These are phyloP conservation scores for Phylloporus sp. DNA, from an alignment of 1,284 basidiomycete species.

Conservation along the genomic window DNA sequence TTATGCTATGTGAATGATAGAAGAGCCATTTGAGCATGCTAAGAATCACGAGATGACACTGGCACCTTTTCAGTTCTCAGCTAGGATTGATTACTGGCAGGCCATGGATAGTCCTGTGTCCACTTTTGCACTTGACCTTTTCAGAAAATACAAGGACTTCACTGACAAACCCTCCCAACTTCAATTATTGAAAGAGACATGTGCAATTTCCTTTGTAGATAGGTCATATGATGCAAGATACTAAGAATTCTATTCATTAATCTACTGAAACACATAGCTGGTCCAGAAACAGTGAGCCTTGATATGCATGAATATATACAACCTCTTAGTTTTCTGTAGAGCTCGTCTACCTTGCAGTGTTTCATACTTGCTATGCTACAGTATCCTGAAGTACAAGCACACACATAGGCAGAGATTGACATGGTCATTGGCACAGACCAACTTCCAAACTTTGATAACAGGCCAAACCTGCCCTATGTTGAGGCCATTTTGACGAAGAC, in stretches of 20 bases:
- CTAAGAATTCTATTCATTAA: not conserved
- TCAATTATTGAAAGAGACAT: slow-evolving; percentile 21
- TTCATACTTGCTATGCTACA: slow-evolving; percentile 56
- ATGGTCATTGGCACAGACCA: slow-evolving; percentile 40
- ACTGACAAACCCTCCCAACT: slow-evolving; percentile 4
- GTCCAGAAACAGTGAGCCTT: slow-evolving; percentile 26
- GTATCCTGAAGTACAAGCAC: slow-evolving; percentile 47
- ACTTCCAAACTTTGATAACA: slow-evolving; percentile 45
- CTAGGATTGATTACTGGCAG: slow-evolving; percentile 12
- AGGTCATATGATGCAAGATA: not conserved
- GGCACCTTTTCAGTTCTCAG: not conserved
- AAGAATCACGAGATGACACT: slow-evolving; percentile 19
- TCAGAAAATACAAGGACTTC: slow-evolving; percentile 2
- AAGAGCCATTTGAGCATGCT: slow-evolving; percentile 24
- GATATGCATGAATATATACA: not conserved
- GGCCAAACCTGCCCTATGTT: slow-evolving; percentile 46
- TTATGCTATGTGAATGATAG: slow-evolving; percentile 23
- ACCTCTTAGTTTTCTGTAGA: slow-evolving; percentile 34
- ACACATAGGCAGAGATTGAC: slow-evolving; percentile 50
- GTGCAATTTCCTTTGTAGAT: slow-evolving; percentile 29
- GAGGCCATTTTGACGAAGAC: slow-evolving; percentile 55
- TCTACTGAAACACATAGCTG: slow-evolving; percentile 16
- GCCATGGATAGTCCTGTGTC: slow-evolving; percentile 9
- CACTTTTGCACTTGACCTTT: slow-evolving; percentile 23
- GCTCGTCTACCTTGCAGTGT: slow-evolving; percentile 45